A percentile compares a stretch with the other conserved stretches of the same genome.
These are phyloP conservation scores for Xylariaceae sp. DNA, from an alignment of 2,329 filamentous ascomycete species.

Conservation along the genomic window DNA sequence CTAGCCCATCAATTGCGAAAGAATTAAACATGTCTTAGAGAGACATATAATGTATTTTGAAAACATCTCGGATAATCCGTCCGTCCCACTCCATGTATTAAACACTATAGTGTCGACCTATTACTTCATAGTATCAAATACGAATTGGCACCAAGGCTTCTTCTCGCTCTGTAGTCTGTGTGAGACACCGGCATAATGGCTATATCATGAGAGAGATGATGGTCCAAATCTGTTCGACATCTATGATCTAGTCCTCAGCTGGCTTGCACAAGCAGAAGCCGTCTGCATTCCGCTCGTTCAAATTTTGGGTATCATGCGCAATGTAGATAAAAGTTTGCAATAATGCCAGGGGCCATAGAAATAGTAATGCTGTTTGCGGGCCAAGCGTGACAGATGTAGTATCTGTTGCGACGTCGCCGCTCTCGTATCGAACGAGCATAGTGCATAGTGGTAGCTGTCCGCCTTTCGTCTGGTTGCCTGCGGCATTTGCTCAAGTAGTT, in stretches of 20 bases:
- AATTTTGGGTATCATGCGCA: slow-evolving; percentile 7
- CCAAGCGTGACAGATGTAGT: not conserved
- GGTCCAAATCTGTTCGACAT: slow-evolving; percentile 1
- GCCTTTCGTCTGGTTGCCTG: not conserved
- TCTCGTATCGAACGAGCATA: not conserved
- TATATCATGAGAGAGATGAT: not conserved
- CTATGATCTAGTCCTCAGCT: not conserved
- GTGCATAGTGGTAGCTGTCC: not conserved
- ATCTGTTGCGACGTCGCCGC: not conserved
- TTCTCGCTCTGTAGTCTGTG: not conserved
- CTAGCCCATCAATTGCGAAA: not conserved
- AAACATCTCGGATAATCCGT: not conserved
- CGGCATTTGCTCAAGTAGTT: not conserved
- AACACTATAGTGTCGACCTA: not conserved
- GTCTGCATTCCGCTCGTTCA: not conserved
- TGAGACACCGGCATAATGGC: not conserved
- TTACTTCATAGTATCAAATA: not conserved
- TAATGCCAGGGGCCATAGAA: not conserved
- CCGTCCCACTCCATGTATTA: not conserved
- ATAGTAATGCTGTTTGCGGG: not conserved
- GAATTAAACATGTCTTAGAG: not conserved
- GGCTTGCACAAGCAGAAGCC: slow-evolving; percentile 4
- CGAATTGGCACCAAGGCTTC: not conserved
- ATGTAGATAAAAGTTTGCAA: not conserved
- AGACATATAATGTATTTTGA: slow-evolving; percentile 1